Percentiles rank a stretch among this genome's conserved stretches.
These are phyloP conservation scores for Schizophyllum commune DNA, from an alignment of 1,284 basidiomycete genomes.

Conservation along the genomic window DNA sequence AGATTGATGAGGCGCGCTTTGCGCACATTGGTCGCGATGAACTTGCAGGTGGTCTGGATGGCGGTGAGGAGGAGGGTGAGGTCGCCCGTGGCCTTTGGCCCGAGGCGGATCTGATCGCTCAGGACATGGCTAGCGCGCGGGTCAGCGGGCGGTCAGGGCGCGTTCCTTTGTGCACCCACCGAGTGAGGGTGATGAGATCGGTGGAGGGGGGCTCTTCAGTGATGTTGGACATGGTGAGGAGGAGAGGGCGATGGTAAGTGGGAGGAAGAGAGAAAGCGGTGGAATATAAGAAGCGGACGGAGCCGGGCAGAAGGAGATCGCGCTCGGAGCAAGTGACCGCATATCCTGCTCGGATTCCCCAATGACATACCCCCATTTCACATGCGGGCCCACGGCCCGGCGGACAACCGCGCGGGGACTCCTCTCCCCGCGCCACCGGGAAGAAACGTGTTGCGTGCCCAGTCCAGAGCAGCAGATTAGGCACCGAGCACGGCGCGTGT, in stretches of 20 bases:
- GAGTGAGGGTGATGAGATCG: slow-evolving; percentile 87
- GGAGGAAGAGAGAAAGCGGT: neutral
- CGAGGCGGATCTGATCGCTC: slow-evolving; percentile 73
- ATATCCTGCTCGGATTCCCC: neutral
- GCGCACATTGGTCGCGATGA: slow-evolving; percentile 97
- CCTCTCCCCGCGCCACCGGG: neutral
- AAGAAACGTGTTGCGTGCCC: neutral
- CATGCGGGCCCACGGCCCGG: neutral
- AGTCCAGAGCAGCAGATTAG: neutral
- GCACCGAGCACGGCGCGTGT: neutral
- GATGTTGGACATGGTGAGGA: slow-evolving; percentile 29
- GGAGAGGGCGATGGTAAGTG: neutral
- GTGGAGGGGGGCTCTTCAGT: slow-evolving; percentile 69
- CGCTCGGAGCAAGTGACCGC: neutral
- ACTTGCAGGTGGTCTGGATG: slow-evolving; percentile 93
- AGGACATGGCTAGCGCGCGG: slow-evolving; percentile 66
- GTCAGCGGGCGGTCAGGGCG: neutral
- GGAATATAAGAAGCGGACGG: slow-evolving; percentile 15
- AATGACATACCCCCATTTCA: neutral
- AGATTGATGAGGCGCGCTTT: slow-evolving; percentile 97
- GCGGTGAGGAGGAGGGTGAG: slow-evolving; percentile 91
- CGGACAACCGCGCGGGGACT: neutral
- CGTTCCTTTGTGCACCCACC: slow-evolving; percentile 37
- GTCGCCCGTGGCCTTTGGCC: slow-evolving; percentile 82
- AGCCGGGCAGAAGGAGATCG: slow-evolving; percentile 16